phyloP scores from a whole-genome alignment of 2,329 filamentous ascomycete genomes.

The Xylariaceae sp. region DNA sequence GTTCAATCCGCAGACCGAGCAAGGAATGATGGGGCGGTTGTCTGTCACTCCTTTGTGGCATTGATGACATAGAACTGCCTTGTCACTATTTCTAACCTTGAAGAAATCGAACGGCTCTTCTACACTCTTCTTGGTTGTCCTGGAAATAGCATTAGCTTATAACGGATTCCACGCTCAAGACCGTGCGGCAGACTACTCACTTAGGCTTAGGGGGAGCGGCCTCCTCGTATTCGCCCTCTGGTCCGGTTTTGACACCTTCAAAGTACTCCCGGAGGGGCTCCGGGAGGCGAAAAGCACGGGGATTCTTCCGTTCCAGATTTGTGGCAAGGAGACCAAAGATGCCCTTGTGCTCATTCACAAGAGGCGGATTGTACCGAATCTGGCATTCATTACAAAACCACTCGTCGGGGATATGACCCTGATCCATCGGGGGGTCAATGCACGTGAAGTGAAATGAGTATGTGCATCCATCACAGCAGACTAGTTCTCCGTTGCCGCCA shows the following conservation, averaged over 20 bases:
- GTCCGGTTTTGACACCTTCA: slow-evolving; percentile 76
- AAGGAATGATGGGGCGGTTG: slow-evolving; percentile 79
- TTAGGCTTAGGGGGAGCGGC: slow-evolving; percentile 56
- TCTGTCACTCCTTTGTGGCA: slow-evolving; percentile 71
- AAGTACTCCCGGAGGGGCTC: slow-evolving; percentile 75
- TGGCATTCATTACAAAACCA: slow-evolving; percentile 85
- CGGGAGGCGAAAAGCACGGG: slow-evolving; percentile 76
- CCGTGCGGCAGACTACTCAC: slow-evolving; percentile 54
- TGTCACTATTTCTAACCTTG: slow-evolving; percentile 73
- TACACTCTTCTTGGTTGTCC: slow-evolving; percentile 57
- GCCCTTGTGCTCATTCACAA: slow-evolving; percentile 54
- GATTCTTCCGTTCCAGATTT: slow-evolving; percentile 70
- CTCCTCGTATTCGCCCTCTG: slow-evolving; percentile 83
- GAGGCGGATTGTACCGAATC: slow-evolving; percentile 53
- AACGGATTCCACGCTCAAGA: neutral
- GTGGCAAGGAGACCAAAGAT: slow-evolving; percentile 69
- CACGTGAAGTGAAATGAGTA: slow-evolving; percentile 91
- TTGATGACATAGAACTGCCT: slow-evolving; percentile 75
- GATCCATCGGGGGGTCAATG: slow-evolving; percentile 78
- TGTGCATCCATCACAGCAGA: slow-evolving; percentile 93
- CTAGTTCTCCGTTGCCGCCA: slow-evolving; percentile 79
- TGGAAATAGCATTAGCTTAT: slow-evolving; percentile 44
- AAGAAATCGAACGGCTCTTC: slow-evolving; percentile 71
- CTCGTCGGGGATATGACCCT: slow-evolving; percentile 68
- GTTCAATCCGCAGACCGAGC: slow-evolving; percentile 75